Conservation (phyloP, 176 grass and related monocot genomes). For the Triticum timopheevii region DNA sequence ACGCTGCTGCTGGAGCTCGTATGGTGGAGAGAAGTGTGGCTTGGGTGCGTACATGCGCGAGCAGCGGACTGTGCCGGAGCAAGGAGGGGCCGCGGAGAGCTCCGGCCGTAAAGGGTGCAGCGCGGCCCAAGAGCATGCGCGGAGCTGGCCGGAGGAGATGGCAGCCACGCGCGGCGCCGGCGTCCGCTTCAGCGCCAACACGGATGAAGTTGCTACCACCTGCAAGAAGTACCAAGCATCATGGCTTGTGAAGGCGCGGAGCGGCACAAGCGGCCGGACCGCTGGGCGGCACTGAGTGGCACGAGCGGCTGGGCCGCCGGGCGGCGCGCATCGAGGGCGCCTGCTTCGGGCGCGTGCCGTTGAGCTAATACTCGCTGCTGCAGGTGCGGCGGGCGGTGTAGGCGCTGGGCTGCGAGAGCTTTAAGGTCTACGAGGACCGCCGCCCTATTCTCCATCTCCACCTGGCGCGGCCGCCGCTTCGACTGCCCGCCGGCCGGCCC, state of each 20-base stretch:
- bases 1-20: too few species aligned
- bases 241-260: constrained; percentile 61
- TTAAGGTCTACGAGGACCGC: constrained; percentile 66
- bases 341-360: constrained; percentile 43
- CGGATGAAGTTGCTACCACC: too few species aligned
- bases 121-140: too few species aligned
- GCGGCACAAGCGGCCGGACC: constrained; percentile 73
- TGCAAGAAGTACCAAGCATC: constrained; percentile 9
- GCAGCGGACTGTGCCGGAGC: too few species aligned
- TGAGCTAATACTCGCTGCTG: constrained; percentile 78
- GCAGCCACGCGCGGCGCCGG: too few species aligned
- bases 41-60: too few species aligned
- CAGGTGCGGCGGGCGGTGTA: constrained; percentile 61
- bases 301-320: too few species aligned
- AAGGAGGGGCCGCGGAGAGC: too few species aligned
- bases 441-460: constrained; percentile 59
- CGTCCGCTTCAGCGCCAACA: too few species aligned
- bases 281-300: constrained; percentile 33
- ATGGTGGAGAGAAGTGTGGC: too few species aligned
- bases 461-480: constrained; percentile 70
- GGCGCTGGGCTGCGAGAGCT: constrained; percentile 63
- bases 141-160: too few species aligned
- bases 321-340: constrained; percentile 41
- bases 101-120: too few species aligned
- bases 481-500: constrained; percentile 31